Conservation (phyloP, 176 grass and related monocot genomes). For the Metroxylon sagu region DNA sequence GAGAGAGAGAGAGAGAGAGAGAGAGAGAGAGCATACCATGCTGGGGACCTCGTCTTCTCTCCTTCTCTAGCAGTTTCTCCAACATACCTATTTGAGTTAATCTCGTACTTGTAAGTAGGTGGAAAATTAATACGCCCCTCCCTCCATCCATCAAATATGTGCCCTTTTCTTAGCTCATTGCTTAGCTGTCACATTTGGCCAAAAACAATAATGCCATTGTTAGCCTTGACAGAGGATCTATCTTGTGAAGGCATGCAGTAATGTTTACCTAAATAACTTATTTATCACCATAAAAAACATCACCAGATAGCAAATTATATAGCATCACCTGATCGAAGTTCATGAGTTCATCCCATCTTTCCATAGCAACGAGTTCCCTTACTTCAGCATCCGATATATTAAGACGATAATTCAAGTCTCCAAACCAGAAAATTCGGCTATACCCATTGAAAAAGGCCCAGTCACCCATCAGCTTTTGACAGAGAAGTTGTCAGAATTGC, state of each 20-base stretch:
- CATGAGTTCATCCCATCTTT: conserved; percentile 50
- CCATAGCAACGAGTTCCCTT: conserved; percentile 20
- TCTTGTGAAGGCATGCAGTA: no score
- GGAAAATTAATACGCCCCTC: conserved; percentile 46
- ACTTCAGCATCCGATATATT: conserved; percentile 42
- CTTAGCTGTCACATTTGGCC: conserved; percentile 25
- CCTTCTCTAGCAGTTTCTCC: conserved; percentile 39
- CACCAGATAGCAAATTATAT: neutral
- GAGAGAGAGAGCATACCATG: conserved; percentile 40
- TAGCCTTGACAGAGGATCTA: no score
- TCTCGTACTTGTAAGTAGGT: conserved; percentile 63
- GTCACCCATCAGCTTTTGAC: neutral
- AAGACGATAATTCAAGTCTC: conserved; percentile 65
- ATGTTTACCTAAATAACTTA: no score
- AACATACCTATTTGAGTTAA: conserved; percentile 41
- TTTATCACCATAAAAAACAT: no score
- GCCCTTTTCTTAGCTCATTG: conserved; percentile 49
- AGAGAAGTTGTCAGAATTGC: no score
- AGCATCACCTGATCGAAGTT: conserved; percentile 52
- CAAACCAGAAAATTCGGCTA: conserved; percentile 71
- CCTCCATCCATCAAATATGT: conserved; percentile 57
- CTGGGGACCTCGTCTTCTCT: conserved; percentile 52
- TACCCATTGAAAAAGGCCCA: neutral
- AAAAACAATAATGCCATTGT: conserved; percentile 2
- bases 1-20: conserved; percentile 9